Base-by-base conservation (phyloP, 805 yeast species). In the Candida germanica region DNA sequence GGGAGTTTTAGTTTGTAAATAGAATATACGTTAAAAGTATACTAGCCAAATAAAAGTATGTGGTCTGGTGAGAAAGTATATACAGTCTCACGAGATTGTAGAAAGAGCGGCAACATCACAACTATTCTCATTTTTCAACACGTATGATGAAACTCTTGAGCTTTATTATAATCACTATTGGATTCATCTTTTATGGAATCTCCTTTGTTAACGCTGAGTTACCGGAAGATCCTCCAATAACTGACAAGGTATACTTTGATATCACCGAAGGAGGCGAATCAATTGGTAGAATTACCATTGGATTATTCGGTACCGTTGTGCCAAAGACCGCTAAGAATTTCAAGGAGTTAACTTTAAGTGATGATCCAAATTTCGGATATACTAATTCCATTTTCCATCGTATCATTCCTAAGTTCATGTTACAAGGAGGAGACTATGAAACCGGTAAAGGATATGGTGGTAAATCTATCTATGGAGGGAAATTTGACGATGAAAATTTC, bases 271-370 rank as follows among this genome's bases (percentile, higher is more conserved):
- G 88, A 40, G 94, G 79, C 35, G 67, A 80, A 59, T 53, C 68
- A 4, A 66, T 89, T 31, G 98, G 98, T 33, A 77, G 94, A 58
- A 73, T 91, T 46, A 85, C 82, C 41, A 69, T 91, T 58, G 98
- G 97, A 9, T 73, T 91, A 35, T 91, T 81, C 56, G 97, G 96
- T 33, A 76, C 80, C 59, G 84, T 82, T 53, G 93, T 84, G 50
- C 97, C 97, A 70, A 89, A 87, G 79, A 89, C 97, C 47, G 83
- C 94, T 50, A 94, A 85, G 70, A 89, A 89, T 77, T 89, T 89
- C 84, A 83, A 95, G 70, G 95, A 95, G 46, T 76, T 89, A 58
- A 74, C 83, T 64, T 88, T 81, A 42, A 77, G 71, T 35, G 68
- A 61, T 47, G 64, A 66, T 54, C 45, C 49, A 19, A 69, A 68